Conservation (phyloP, 768 basidiomycete genomes). For the Psilocybe tampanensis region DNA sequence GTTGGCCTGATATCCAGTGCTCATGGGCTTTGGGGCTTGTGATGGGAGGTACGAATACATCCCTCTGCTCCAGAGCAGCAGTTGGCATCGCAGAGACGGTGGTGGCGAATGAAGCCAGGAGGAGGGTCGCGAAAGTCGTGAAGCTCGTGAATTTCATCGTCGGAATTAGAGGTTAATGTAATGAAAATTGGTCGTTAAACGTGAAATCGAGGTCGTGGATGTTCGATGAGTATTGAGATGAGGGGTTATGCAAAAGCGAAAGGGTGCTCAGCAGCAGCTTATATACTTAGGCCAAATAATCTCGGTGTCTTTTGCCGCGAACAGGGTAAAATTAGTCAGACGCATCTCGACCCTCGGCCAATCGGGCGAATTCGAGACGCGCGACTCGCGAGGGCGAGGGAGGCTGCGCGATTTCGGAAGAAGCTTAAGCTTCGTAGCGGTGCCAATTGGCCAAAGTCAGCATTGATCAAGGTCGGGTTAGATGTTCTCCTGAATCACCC, state of each 20-base stretch:
- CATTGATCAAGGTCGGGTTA: not conserved
- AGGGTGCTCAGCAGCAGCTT: not conserved
- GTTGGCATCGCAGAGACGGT: conserved; percentile 20
- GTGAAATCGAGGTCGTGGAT: not conserved
- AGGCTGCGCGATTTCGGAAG: too few species aligned
- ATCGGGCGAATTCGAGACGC: not conserved
- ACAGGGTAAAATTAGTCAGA: not conserved
- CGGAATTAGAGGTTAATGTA: not conserved
- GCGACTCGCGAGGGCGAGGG: too few species aligned
- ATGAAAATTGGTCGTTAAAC: not conserved
- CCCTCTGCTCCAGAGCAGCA: conserved; percentile 33
- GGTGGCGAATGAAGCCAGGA: conserved; percentile 13
- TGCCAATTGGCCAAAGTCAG: not conserved
- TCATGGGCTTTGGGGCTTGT: conserved; percentile 34
- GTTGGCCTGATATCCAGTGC: conserved; percentile 43
- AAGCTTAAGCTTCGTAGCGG: too few species aligned
- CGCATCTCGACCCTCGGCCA: conserved; percentile 3
- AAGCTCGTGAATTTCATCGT: conserved; percentile 24
- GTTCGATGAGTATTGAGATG: not conserved
- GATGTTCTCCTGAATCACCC: not conserved
- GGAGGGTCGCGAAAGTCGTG: conserved; percentile 13
- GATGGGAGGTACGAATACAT: conserved; percentile 51
- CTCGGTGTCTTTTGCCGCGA: not conserved
- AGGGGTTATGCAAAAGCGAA: not conserved
- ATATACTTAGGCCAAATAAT: conserved; percentile 6